Evolutionary conservation across 2,329 filamentous ascomycete species (phyloP).

Genomic region (Ophiostoma ulmi): DNA sequence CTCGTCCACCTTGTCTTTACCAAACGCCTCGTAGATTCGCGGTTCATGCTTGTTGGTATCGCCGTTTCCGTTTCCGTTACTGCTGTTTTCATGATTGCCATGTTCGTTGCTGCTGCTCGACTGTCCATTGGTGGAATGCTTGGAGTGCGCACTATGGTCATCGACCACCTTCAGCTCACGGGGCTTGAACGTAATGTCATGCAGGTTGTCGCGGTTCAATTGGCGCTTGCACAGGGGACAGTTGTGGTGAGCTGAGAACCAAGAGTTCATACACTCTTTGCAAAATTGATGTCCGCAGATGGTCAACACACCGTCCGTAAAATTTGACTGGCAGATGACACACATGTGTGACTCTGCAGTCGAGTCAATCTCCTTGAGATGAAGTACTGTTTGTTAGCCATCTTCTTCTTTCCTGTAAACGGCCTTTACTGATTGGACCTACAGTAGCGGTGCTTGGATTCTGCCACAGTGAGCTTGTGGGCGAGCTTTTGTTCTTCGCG

Average conservation of each 20-base stretch:
- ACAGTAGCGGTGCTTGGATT: slow-evolving; percentile 72
- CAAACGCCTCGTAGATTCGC: slow-evolving; percentile 73
- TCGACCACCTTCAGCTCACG: slow-evolving; percentile 62
- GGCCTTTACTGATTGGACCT: slow-evolving; percentile 30
- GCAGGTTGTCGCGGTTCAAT: slow-evolving; percentile 63
- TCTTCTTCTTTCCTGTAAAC: not conserved
- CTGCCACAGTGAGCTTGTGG: slow-evolving; percentile 55
- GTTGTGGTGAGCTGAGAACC: slow-evolving; percentile 68
- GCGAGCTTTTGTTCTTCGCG: slow-evolving; percentile 48
- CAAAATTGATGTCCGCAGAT: slow-evolving; percentile 91
- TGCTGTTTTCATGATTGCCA: not conserved
- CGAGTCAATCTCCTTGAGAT: slow-evolving; percentile 54
- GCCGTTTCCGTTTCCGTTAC: slow-evolving; percentile 3
- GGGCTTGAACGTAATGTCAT: slow-evolving; percentile 80
- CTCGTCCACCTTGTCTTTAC: slow-evolving; percentile 62
- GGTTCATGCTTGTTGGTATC: slow-evolving; percentile 18
- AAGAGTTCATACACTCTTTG: slow-evolving; percentile 75
- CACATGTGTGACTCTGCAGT: slow-evolving; percentile 64
- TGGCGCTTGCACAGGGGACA: slow-evolving; percentile 80
- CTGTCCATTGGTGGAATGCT: not conserved
- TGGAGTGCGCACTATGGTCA: slow-evolving; percentile 26
- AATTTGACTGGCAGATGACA: slow-evolving; percentile 75
- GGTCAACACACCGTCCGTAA: slow-evolving; percentile 75
- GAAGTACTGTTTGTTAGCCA: slow-evolving; percentile 40
- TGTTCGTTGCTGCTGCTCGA: slow-evolving; percentile 20